Base-by-base conservation (phyloP, 1,284 basidiomycete genomes). In the Moniliophthora roreri region DNA sequence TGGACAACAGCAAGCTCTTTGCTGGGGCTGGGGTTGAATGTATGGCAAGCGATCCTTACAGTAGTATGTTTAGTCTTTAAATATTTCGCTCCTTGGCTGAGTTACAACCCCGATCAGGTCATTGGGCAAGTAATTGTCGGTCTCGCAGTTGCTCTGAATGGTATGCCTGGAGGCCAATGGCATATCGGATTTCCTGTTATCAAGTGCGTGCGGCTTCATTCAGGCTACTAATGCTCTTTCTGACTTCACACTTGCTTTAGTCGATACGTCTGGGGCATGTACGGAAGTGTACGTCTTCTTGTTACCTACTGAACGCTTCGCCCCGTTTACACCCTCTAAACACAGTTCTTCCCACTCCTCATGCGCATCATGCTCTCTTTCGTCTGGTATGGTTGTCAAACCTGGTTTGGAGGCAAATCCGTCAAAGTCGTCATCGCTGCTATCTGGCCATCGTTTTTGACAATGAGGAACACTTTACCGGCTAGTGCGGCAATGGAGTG, bases 381-480 rank as follows among this genome's bases (percentile, higher is more conserved):
- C 48, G 63, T 62, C 37, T 67, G 66, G 65, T 65, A 67, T 42
- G 66, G 64, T 9, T 64, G 66, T 2, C 58, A 66, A 53, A 56
- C 55, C 15, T 66, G 65, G 66, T 68, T 64, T 48, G 66, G 66
- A 6, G 68, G 68, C 2, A 66, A 69, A 53, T 64, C 68, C 58
- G 61, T 67, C 8, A 70, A 70, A 47, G 58, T 67, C 20, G 64
- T 70, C 63, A 70, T 69, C 40, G 68, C 65, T 1, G 51, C 66
- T 2, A 66, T 70, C 5, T 70, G 67, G 67, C 68, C 66, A 68
- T 52, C 34, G 64, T 62, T 34, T 28, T 23, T 23, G 50, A 61
- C 47, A 38, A 58, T 70, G 60, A 65, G 60, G 49, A 69, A 69
- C 50, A 63, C 64, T 7, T 69, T 70, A 36, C 59, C 60, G 4